phyloP scores from a whole-genome alignment of 2,329 filamentous ascomycete species.

The Alternaria ethzedia region DNA sequence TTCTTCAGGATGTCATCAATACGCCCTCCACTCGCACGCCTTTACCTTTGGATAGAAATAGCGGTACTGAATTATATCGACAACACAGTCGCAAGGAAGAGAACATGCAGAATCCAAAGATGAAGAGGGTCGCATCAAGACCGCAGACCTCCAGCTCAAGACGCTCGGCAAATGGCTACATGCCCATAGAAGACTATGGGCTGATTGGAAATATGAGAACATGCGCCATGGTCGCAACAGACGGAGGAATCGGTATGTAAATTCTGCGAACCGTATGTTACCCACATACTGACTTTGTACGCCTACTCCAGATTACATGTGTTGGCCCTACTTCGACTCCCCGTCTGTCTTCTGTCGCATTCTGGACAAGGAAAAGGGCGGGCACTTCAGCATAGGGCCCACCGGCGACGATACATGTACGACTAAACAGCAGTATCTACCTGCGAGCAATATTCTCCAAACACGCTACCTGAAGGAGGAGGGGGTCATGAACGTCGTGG shows the following conservation, averaged over 20 bases:
- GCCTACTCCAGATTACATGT: conserved; percentile 5
- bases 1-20: conserved; percentile 18
- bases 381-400: conserved; percentile 69
- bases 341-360: conserved; percentile 77
- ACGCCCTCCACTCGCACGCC: conserved; percentile 9
- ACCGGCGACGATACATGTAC: conserved; percentile 61
- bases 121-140: conserved; percentile 11
- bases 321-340: conserved; percentile 76
- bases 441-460: conserved; percentile 76
- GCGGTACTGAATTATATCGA: conserved; percentile 14
- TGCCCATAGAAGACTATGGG: conserved; percentile 70
- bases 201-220: conserved; percentile 83
- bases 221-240: conserved; percentile 52
- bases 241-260: conserved; percentile 58
- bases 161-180: conserved; percentile 34
- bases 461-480: conserved; percentile 80
- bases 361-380: conserved; percentile 76
- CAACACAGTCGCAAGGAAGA: conserved; percentile 10
- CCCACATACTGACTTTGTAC: conserved; percentile 70
- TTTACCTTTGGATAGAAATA: conserved; percentile 11
- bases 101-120: conserved; percentile 21
- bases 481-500: conserved; percentile 74
- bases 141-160: conserved; percentile 22
- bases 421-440: conserved; percentile 79
- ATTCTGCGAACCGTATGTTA: conserved; percentile 42